Evolutionary conservation across 345 rosid species (phyloP).

Genomic region (Gynandropsis gynandra): DNA sequence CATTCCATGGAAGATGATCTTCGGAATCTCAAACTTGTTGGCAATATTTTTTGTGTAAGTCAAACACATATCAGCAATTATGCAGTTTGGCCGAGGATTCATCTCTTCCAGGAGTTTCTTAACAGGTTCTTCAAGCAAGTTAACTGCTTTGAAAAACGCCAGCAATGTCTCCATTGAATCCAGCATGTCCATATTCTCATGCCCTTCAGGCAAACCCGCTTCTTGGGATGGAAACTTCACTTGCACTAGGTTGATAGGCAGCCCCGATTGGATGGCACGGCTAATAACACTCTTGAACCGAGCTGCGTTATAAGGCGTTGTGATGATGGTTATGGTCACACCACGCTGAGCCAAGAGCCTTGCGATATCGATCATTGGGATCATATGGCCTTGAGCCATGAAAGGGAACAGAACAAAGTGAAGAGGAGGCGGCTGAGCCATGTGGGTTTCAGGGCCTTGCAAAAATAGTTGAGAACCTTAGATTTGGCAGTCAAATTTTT

Average conservation of each 20-base stretch:
- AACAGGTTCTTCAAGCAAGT: constrained; percentile 24
- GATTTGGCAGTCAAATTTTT: no score
- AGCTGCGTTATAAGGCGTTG: constrained; percentile 30
- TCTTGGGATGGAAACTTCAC: constrained; percentile 24
- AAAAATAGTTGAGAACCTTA: no score
- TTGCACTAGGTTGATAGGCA: constrained; percentile 19
- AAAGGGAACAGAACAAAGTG: constrained; percentile 42
- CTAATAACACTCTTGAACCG: constrained; percentile 18
- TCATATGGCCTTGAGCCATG: constrained; percentile 42
- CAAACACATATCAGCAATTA: constrained; percentile 36
- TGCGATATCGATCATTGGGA: constrained; percentile 42
- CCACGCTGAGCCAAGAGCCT: constrained; percentile 32
- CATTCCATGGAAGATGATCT: constrained; percentile 36
- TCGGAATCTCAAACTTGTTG: constrained; percentile 33
- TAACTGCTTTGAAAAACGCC: constrained; percentile 25
- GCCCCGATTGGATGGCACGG: constrained; percentile 10
- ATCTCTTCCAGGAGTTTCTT: constrained; percentile 25
- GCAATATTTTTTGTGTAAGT: constrained; percentile 32
- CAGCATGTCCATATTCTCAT: constrained; percentile 33
- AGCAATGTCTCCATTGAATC: constrained; percentile 8
- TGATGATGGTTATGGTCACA: constrained; percentile 26
- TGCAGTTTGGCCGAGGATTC: constrained; percentile 34
- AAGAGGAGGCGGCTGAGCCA: constrained; percentile 9
- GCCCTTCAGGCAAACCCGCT: constrained; percentile 34
- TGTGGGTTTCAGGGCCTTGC: no score